Conservation (phyloP, 257 asterid species). For the Solanum gracilifrons region DNA sequence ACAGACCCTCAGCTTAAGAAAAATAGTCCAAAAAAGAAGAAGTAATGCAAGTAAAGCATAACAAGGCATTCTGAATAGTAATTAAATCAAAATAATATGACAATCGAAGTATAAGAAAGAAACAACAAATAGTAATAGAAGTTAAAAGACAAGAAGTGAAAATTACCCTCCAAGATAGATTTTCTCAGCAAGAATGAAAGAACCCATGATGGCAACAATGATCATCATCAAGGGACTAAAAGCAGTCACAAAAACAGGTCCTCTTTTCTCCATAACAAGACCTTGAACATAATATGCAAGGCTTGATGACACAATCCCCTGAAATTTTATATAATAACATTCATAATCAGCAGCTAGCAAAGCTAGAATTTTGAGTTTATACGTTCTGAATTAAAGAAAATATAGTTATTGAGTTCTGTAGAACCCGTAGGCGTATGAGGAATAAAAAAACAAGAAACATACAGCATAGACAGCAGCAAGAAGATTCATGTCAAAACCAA, state of each 20-base stretch:
- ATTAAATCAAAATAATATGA: too few species aligned
- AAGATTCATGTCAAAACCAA: slow-evolving; percentile 89
- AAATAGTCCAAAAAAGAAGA: background rate
- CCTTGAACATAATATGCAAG: slow-evolving; percentile 63
- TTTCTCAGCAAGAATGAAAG: slow-evolving; percentile 45
- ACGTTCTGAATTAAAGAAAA: background rate
- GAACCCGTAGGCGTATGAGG: background rate
- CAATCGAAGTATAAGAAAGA: background rate
- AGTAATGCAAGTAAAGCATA: background rate
- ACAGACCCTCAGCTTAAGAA: fast-evolving
- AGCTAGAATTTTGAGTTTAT: background rate
- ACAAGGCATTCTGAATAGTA: background rate
- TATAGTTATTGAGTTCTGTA: background rate
- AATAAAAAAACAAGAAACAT: background rate
- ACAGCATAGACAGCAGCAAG: slow-evolving; percentile 97
- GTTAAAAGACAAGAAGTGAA: background rate
- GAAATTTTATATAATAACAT: background rate
- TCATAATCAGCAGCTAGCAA: too few species aligned
- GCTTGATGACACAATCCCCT: slow-evolving; percentile 53
- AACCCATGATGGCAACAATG: slow-evolving; percentile 49
- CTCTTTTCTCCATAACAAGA: slow-evolving; percentile 43
- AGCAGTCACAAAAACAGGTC: slow-evolving; percentile 60
- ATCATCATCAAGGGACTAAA: slow-evolving; percentile 57
- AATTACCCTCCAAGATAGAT: slow-evolving; percentile 53
- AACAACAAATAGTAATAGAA: background rate